phyloP scores from a whole-genome alignment of 1,284 basidiomycete genomes.

The Ceratobasidium sp. region DNA sequence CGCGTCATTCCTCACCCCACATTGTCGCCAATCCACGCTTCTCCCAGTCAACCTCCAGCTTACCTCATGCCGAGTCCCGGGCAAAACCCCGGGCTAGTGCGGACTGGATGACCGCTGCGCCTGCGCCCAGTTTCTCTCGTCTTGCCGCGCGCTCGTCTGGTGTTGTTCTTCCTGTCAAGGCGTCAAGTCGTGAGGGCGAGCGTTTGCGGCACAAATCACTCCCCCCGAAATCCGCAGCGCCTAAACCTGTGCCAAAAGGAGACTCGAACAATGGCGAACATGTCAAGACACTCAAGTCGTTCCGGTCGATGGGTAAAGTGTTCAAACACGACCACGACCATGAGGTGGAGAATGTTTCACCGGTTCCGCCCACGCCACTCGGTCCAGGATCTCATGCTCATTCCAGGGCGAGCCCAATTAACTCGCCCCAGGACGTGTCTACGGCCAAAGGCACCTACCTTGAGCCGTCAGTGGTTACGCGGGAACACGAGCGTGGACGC shows the following conservation, averaged over 20 bases:
- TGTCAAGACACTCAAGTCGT: constrained; percentile 1
- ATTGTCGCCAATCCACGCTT: too few relatives aligned
- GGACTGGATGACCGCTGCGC: constrained; percentile 28
- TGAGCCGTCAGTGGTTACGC: background rate
- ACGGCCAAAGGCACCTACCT: too few relatives aligned
- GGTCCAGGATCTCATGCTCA: background rate
- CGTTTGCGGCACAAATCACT: constrained; percentile 10
- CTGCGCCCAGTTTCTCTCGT: constrained; percentile 22
- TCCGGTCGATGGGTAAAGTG: constrained; percentile 12
- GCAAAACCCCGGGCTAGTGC: background rate
- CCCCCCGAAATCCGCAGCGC: background rate
- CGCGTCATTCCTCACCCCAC: constrained; percentile 23
- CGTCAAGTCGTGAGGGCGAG: constrained; percentile 11
- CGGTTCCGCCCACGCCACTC: background rate
- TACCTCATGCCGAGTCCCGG: background rate
- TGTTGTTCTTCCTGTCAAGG: constrained; percentile 25
- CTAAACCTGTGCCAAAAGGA: background rate
- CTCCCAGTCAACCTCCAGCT: background rate
- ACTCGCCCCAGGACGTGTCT: constrained; percentile 3
- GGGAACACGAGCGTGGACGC: background rate
- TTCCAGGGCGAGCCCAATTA: constrained; percentile 4
- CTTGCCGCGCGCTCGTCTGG: background rate
- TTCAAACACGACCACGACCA: background rate
- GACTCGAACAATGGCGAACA: constrained; percentile 1
- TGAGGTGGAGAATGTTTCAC: background rate